Evolutionary conservation across 306 rosid genomes (phyloP).

Genomic region (Myrica gale): DNA sequence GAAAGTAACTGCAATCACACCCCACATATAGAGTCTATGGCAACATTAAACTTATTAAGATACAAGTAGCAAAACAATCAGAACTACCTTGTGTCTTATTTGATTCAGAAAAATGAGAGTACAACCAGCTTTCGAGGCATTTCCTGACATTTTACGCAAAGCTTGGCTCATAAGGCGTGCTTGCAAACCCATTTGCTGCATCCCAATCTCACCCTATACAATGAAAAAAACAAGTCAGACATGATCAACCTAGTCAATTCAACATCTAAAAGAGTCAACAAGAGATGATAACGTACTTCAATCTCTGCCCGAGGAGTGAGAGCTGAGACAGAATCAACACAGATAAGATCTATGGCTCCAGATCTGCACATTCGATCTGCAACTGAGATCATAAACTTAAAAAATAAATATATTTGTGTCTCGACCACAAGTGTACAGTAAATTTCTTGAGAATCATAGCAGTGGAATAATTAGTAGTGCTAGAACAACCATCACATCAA

Average conservation of each 20-base stretch:
- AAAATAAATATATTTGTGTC: conserved; percentile 33
- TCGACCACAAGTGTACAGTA: conserved; percentile 5
- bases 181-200: conserved; percentile 99
- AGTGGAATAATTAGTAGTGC: conserved; percentile 15
- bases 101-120: conserved; percentile 93
- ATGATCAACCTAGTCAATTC: conserved; percentile 9
- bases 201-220: conserved; percentile 91
- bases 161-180: conserved; percentile 99
- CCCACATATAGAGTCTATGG: conserved; percentile 4
- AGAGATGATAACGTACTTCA: conserved; percentile 52
- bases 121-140: conserved; percentile 99
- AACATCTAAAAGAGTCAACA: conserved; percentile 15
- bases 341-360: conserved; percentile 93
- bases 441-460: neutral
- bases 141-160: conserved; percentile 97
- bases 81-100: conserved; percentile 90
- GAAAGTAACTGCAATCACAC: neutral
- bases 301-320: conserved; percentile 99
- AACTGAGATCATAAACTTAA: conserved; percentile 43
- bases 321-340: conserved; percentile 97
- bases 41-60: neutral
- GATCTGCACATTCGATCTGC: conserved; percentile 99
- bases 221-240: conserved; percentile 30
- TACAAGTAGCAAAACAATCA: conserved; percentile 15
- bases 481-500: conserved; percentile 18